Evolutionary conservation across 2,329 filamentous ascomycete species (phyloP).

Genomic region (Lachnellula hyalina): DNA sequence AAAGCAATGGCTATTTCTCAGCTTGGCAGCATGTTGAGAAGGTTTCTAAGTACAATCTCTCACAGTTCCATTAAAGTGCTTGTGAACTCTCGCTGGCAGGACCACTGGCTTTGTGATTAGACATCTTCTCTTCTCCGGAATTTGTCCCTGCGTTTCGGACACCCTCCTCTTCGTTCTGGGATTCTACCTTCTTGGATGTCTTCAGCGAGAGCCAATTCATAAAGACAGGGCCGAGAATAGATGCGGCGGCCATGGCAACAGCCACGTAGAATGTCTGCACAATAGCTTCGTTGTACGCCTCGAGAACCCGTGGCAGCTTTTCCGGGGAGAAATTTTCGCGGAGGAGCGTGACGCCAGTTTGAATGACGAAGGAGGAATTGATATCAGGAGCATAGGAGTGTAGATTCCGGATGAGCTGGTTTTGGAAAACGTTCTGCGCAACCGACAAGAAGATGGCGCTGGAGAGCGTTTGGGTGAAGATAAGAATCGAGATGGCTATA

Average conservation of each 20-base stretch:
- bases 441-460: background rate
- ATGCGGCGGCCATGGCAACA: background rate
- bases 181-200: background rate
- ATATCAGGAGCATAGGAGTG: background rate
- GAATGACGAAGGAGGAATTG: background rate
- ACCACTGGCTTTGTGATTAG: background rate
- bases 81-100: too few species aligned
- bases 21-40: too few species aligned
- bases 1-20: too few species aligned
- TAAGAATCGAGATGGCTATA: constrained; percentile 46
- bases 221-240: background rate
- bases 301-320: background rate
- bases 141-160: background rate
- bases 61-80: too few species aligned
- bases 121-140: background rate
- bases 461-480: constrained; percentile 21
- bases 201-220: background rate
- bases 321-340: background rate
- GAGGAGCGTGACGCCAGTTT: background rate
- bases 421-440: background rate
- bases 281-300: background rate
- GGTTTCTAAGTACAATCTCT: too few species aligned
- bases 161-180: background rate
- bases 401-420: background rate
- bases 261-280: background rate